phyloP scores from a whole-genome alignment of 2,329 filamentous ascomycete genomes.

The Talaromyces sp. region DNA sequence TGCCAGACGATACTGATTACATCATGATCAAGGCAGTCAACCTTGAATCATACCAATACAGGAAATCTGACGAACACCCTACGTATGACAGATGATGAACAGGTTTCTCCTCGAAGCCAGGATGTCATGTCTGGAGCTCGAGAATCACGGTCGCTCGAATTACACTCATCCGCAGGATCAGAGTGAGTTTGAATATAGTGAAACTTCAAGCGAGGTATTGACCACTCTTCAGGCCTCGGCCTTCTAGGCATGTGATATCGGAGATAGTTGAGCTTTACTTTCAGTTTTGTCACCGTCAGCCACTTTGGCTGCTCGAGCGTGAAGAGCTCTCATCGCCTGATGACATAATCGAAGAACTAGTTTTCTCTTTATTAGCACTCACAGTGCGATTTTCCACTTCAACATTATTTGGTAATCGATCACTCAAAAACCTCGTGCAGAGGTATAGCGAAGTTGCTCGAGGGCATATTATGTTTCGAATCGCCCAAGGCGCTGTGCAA shows the following conservation, averaged over 20 bases:
- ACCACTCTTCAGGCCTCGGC: constrained; percentile 1
- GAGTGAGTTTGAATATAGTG: neutral
- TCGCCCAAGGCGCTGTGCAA: constrained; percentile 20
- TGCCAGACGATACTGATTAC: neutral
- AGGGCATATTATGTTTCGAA: constrained; percentile 22
- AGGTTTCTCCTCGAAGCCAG: neutral
- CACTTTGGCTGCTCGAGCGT: constrained; percentile 24
- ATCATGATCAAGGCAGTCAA: neutral
- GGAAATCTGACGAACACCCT: neutral
- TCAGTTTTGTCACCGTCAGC: constrained; percentile 24
- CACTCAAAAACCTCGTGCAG: constrained; percentile 15
- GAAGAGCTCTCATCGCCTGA: constrained; percentile 19
- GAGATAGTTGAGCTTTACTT: constrained; percentile 22
- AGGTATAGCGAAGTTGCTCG: constrained; percentile 21
- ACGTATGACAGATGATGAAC: neutral
- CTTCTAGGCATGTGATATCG: constrained; percentile 14
- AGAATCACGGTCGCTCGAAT: neutral
- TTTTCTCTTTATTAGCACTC: constrained; percentile 22
- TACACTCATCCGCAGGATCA: neutral
- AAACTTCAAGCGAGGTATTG: neutral
- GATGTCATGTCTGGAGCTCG: neutral
- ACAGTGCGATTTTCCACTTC: constrained; percentile 20
- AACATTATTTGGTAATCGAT: constrained; percentile 16
- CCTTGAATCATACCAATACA: neutral
- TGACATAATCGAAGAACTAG: constrained; percentile 19